phyloP scores from a whole-genome alignment of 257 asterid species.

The Penstemon barbatus region DNA sequence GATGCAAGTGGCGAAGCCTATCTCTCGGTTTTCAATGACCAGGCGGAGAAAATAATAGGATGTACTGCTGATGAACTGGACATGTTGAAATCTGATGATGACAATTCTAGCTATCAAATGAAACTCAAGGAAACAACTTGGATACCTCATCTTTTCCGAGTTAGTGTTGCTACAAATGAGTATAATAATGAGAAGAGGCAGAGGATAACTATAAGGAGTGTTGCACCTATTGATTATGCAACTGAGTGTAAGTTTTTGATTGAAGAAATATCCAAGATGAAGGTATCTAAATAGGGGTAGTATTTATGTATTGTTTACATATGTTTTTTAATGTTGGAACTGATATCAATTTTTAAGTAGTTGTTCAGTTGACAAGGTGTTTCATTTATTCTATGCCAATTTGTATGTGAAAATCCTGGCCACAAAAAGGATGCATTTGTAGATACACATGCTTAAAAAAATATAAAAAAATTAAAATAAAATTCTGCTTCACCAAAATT shows the following conservation, averaged over 20 bases:
- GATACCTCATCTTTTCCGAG: constrained; percentile 71
- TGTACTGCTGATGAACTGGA: constrained; percentile 83
- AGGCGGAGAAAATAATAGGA: constrained; percentile 77
- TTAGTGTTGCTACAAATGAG: constrained; percentile 63
- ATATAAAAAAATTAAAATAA: too few relatives aligned
- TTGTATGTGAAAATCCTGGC: too few relatives aligned
- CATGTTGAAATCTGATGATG: constrained; percentile 62
- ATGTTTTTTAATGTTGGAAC: too few relatives aligned
- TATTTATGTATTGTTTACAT: too few relatives aligned
- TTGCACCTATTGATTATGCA: constrained; percentile 74
- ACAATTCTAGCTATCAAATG: constrained; percentile 33
- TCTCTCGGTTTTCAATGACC: constrained; percentile 70
- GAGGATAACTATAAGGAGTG: constrained; percentile 72
- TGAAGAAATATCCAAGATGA: constrained; percentile 70
- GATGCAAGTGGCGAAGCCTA: constrained; percentile 92
- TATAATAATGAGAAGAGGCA: constrained; percentile 83
- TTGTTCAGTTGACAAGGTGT: too few relatives aligned
- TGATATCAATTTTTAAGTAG: too few relatives aligned
- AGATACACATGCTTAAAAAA: too few relatives aligned
- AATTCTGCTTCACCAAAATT: too few relatives aligned
- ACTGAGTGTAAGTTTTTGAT: constrained; percentile 67
- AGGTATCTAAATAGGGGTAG: constrained; percentile 30
- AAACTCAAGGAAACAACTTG: constrained; percentile 67
- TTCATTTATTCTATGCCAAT: too few relatives aligned
- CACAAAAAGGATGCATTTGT: too few relatives aligned